phyloP scores from a whole-genome alignment of 2,329 filamentous ascomycete genomes.

The Curvularia spicifera region DNA sequence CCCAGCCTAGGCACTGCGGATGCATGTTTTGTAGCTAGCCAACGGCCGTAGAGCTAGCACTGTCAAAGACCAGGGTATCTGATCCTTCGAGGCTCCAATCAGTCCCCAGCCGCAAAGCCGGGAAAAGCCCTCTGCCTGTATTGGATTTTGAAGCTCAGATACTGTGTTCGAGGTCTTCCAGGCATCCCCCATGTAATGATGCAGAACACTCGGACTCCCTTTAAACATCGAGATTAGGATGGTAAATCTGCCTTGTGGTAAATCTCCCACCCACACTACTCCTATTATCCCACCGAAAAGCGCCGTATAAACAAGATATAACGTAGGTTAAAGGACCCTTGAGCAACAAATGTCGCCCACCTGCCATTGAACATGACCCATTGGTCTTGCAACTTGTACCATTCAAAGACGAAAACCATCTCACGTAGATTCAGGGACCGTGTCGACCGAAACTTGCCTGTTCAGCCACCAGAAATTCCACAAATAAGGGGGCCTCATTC shows the following conservation, averaged over 20 bases:
- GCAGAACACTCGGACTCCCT: slow-evolving; percentile 32
- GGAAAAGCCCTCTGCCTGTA: slow-evolving; percentile 42
- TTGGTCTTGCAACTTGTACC: slow-evolving; percentile 39
- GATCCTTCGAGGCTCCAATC: slow-evolving; percentile 50
- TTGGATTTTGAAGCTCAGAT: slow-evolving; percentile 41
- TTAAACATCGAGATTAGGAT: slow-evolving; percentile 35
- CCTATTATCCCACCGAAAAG: slow-evolving; percentile 34
- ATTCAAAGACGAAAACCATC: slow-evolving; percentile 40
- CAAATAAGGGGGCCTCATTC: slow-evolving; percentile 38
- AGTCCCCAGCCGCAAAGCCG: slow-evolving; percentile 46
- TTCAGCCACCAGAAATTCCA: slow-evolving; percentile 40
- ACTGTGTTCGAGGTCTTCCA: slow-evolving; percentile 44
- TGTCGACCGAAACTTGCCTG: slow-evolving; percentile 38
- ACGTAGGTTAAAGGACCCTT: slow-evolving; percentile 46
- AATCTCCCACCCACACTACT: slow-evolving; percentile 40
- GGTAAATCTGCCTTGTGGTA: slow-evolving; percentile 44
- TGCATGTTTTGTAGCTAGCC: slow-evolving; percentile 39
- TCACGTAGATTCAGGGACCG: slow-evolving; percentile 46
- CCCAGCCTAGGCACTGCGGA: slow-evolving; percentile 36
- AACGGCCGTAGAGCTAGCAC: slow-evolving; percentile 49
- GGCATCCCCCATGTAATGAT: slow-evolving; percentile 44
- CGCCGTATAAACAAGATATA: slow-evolving; percentile 36
- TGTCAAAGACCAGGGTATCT: slow-evolving; percentile 36
- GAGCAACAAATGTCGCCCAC: slow-evolving; percentile 38
- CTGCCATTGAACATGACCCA: slow-evolving; percentile 44